Conservation (phyloP, 2,329 filamentous ascomycete species). For the Mollisiaceae sp. region DNA sequence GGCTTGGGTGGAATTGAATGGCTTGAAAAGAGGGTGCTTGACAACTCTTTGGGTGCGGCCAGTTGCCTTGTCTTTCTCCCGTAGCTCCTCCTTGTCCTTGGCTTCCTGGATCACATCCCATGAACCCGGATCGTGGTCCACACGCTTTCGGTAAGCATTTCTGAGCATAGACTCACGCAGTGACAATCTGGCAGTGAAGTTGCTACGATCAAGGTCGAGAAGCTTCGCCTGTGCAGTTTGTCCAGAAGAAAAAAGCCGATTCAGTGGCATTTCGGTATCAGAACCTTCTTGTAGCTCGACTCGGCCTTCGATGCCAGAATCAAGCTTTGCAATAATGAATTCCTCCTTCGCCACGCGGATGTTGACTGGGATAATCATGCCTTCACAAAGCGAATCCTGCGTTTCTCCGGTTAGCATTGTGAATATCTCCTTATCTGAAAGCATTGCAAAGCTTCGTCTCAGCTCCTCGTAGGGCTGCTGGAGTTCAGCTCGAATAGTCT, state of each 20-base stretch:
- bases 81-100: constrained; percentile 79
- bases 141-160: constrained; percentile 69
- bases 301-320: constrained; percentile 91
- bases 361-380: constrained; percentile 91
- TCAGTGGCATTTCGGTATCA: constrained; percentile 68
- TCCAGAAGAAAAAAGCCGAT: constrained; percentile 75
- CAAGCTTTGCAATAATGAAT: constrained; percentile 90
- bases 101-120: constrained; percentile 88
- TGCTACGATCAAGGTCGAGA: constrained; percentile 83
- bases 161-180: constrained; percentile 82
- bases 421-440: constrained; percentile 82
- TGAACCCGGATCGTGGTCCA: constrained; percentile 76
- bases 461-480: constrained; percentile 94
- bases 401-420: constrained; percentile 98
- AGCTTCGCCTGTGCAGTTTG: constrained; percentile 91
- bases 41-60: constrained; percentile 92
- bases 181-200: constrained; percentile 82
- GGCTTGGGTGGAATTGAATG: constrained; percentile 90
- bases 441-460: constrained; percentile 74
- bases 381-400: constrained; percentile 77
- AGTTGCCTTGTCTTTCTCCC: constrained; percentile 84
- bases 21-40: constrained; percentile 95
- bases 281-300: constrained; percentile 84
- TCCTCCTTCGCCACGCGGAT: constrained; percentile 89
- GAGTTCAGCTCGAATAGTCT: constrained; percentile 93